Base-by-base conservation (phyloP, 2,329 filamentous ascomycete species). In the Claviceps paspali region DNA sequence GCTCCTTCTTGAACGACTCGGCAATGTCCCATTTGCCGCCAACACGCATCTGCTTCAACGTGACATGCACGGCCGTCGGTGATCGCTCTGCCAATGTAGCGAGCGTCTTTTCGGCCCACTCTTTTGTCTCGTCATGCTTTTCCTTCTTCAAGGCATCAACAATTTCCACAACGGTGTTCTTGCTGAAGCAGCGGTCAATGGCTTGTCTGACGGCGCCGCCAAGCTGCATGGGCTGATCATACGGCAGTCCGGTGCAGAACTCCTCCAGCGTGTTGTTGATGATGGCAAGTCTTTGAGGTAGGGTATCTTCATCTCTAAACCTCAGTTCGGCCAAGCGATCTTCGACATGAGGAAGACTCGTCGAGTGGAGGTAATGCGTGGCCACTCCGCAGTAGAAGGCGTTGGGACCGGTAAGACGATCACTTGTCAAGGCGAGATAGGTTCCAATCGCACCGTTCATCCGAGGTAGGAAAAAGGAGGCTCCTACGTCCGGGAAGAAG, bases 401-500 rank as follows among this genome's bases (percentile, higher is more conserved):
- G 55, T 96, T 83, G 10, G 79, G 79, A 30, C 91, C 91, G 42
- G 70, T 77, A 44, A 98, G 64, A 44, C 76, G 73, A 53, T 88
- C 81, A 53, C 86, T 91, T 6, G 91, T 98, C 45, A 98, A 68
- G 15, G 86, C 91, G 30, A 98, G 76, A 60, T 96, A 98, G 15
- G 83, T 94, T 40, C 91, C 91, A 39, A 93, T 62, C 41, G 77
- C 67, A 35, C 91, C 91, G 50, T 92, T 77, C 68, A 98, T 77
- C 44, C 86, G 73, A 12, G 91, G 84, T 38, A 98, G 68, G 68
- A 96, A 96, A 67, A 96, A 98, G 9, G 84, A 92, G 23, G 81
- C 92, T 43, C 91, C 91, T 34, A 98, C 91, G 52, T 98, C 92
- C 6, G 92, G 91, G 69, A 98, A 98, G 68, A 96, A 95, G 28